A percentile compares a stretch with the other conserved stretches of the same genome.
Conservation (phyloP, 1,284 basidiomycete genomes). For the Apiotrichum laibachii region DNA sequence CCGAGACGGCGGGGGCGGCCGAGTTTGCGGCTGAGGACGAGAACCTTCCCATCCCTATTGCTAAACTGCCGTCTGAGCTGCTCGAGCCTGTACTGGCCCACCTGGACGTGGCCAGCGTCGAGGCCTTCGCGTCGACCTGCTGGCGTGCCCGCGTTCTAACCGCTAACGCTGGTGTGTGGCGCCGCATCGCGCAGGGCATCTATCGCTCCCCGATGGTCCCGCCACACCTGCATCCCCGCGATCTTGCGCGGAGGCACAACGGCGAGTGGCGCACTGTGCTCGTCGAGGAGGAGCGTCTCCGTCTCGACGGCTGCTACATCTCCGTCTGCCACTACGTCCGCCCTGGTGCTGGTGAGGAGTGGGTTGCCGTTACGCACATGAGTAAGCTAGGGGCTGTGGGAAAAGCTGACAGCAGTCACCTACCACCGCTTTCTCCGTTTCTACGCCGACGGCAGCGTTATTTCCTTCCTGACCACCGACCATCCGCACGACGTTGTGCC, state of each 20-base stretch:
- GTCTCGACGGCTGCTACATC: constrained; percentile 84
- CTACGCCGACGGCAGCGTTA: constrained; percentile 77
- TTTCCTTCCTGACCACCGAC: constrained; percentile 83
- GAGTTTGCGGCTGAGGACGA: constrained; percentile 70
- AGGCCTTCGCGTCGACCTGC: constrained; percentile 69
- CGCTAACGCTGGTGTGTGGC: constrained; percentile 67
- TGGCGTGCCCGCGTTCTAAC: constrained; percentile 70
- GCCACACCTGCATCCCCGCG: constrained; percentile 8
- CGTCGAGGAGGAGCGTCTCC: constrained; percentile 75
- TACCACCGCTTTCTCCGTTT: constrained; percentile 68
- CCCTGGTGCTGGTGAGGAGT: constrained; percentile 70
- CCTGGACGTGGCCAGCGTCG: constrained; percentile 64
- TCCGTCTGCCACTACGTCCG: constrained; percentile 77
- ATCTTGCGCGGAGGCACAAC: constrained; percentile 58
- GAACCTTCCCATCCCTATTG: constrained; percentile 58
- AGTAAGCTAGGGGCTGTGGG: constrained; percentile 29
- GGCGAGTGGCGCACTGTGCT: constrained; percentile 70
- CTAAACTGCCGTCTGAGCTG: constrained; percentile 69
- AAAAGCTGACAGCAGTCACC: constrained; percentile 35
- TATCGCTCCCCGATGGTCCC: constrained; percentile 63
- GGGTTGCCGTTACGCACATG: constrained; percentile 62
- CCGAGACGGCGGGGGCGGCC: not conserved
- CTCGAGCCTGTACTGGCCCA: constrained; percentile 62
- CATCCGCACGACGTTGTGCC: constrained; percentile 73
- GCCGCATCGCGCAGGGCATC: constrained; percentile 54